phyloP scores from a whole-genome alignment of 1,284 basidiomycete genomes.

The Paramarasmius palmivorus region DNA sequence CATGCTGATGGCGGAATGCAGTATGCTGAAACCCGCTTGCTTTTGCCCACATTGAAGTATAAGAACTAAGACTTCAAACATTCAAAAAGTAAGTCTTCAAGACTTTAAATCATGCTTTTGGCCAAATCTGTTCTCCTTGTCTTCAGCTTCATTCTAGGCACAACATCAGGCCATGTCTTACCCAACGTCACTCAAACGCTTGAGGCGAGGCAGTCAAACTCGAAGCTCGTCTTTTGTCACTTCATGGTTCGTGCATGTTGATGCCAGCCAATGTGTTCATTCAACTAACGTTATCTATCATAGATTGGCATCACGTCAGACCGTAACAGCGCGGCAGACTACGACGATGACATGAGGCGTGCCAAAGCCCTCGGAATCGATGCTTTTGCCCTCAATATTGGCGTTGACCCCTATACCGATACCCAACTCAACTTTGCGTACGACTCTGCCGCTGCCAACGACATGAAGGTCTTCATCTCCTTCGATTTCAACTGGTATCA shows the following conservation, averaged over 20 bases:
- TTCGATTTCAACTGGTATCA: slow-evolving; percentile 30
- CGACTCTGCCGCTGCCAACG: slow-evolving; percentile 26
- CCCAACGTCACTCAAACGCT: neutral
- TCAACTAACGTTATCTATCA: neutral
- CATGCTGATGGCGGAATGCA: no score
- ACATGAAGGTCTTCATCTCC: slow-evolving; percentile 36
- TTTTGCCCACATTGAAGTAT: no score
- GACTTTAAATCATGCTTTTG: neutral
- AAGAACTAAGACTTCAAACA: no score
- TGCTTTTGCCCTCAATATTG: slow-evolving; percentile 27
- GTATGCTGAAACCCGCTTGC: no score
- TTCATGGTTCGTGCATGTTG: slow-evolving; percentile 19
- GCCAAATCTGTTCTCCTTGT: neutral
- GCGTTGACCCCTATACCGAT: slow-evolving; percentile 27
- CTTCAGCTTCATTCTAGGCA: neutral
- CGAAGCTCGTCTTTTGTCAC: slow-evolving; percentile 19
- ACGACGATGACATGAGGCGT: slow-evolving; percentile 28
- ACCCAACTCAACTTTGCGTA: slow-evolving; percentile 29
- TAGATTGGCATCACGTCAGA: slow-evolving; percentile 22
- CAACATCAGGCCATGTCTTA: neutral
- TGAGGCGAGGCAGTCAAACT: neutral
- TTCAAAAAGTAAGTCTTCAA: no score
- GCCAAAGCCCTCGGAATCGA: slow-evolving; percentile 29
- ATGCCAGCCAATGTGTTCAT: neutral
- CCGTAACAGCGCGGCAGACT: slow-evolving; percentile 21